These are phyloP conservation scores for Striga asiatica DNA, from an alignment of 257 asterid genomes.

Conservation along the genomic window DNA sequence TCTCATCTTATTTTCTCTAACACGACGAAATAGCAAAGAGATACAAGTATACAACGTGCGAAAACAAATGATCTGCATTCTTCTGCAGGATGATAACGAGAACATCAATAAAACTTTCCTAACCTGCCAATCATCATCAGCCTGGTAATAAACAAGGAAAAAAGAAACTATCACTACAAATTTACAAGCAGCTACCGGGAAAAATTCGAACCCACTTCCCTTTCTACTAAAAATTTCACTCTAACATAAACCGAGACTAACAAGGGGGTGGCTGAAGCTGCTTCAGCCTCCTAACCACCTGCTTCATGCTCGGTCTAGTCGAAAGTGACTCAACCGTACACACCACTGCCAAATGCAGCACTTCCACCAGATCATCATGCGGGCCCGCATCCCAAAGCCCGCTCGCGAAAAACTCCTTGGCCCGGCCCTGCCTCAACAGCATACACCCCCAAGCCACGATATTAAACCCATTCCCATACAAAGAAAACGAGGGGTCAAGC, in stretches of 20 bases:
- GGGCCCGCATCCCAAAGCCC: slow-evolving; percentile 91
- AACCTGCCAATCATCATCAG: slow-evolving; percentile 28
- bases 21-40: too few species aligned
- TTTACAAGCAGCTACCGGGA: slow-evolving; percentile 52
- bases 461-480: slow-evolving; percentile 81
- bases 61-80: neutral
- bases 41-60: neutral
- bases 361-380: slow-evolving; percentile 77
- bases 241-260: slow-evolving; percentile 22
- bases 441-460: slow-evolving; percentile 87
- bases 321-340: slow-evolving; percentile 77
- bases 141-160: slow-evolving; percentile 21
- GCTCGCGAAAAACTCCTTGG: slow-evolving; percentile 68
- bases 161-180: slow-evolving; percentile 51
- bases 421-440: slow-evolving; percentile 74
- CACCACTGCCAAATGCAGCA: slow-evolving; percentile 64
- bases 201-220: slow-evolving; percentile 4
- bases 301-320: slow-evolving; percentile 83
- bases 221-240: slow-evolving; percentile 1
- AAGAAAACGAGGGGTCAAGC: slow-evolving; percentile 80
- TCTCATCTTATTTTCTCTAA: too few species aligned
- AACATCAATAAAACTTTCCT: too few species aligned
- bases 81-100: slow-evolving; percentile 18
- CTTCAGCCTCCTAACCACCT: slow-evolving; percentile 71
- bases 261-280: slow-evolving; percentile 84